phyloP scores from a whole-genome alignment of 768 basidiomycete genomes.

The Suillus americanus region DNA sequence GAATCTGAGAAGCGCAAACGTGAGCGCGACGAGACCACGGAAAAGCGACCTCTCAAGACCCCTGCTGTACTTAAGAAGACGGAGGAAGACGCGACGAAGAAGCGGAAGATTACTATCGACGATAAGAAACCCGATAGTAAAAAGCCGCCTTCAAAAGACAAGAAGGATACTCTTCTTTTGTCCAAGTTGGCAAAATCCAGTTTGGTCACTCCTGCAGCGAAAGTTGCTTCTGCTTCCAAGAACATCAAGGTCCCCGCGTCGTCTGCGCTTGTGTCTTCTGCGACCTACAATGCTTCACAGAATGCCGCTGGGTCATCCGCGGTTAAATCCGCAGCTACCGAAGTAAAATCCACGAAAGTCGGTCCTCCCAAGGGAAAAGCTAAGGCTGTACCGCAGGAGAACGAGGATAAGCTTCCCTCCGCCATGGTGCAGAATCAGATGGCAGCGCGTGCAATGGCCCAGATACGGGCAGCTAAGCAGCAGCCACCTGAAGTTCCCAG shows the following conservation, averaged over 20 bases:
- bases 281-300: constrained; percentile 40
- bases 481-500: constrained; percentile 53
- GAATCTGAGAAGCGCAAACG: constrained; percentile 78
- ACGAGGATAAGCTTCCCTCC: constrained; percentile 57
- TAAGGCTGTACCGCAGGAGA: constrained; percentile 46
- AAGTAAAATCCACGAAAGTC: constrained; percentile 36
- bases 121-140: constrained; percentile 60
- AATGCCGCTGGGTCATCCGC: constrained; percentile 30
- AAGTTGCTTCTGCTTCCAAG: constrained; percentile 31
- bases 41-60: constrained; percentile 61
- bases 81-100: constrained; percentile 72
- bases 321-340: constrained; percentile 30
- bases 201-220: constrained; percentile 24
- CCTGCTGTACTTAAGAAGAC: constrained; percentile 53
- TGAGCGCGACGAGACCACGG: constrained; percentile 75
- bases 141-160: constrained; percentile 62
- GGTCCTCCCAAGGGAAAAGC: constrained; percentile 48
- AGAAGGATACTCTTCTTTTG: constrained; percentile 31
- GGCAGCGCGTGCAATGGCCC: constrained; percentile 69
- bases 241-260: constrained; percentile 35
- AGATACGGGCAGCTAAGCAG: constrained; percentile 58
- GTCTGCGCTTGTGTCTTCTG: constrained; percentile 35
- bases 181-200: constrained; percentile 33
- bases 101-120: constrained; percentile 60
- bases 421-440: constrained; percentile 64